Base-by-base conservation (phyloP, 306 rosid species). In the Cyclanthera cordifolia region DNA sequence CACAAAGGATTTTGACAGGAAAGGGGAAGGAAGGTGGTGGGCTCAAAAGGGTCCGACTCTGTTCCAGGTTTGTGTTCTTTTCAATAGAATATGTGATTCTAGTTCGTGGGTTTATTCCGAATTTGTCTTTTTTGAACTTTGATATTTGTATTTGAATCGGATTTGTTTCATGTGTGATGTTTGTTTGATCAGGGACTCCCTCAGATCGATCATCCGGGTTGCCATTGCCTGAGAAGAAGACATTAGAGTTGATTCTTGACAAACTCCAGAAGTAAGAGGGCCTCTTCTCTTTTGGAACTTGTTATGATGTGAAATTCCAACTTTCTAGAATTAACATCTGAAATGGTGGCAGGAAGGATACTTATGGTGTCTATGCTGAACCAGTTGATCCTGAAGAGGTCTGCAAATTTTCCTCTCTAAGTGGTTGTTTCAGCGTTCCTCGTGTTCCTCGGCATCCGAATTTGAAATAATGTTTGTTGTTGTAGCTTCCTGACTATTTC, bases 301-400 rank as follows among this genome's bases (percentile, higher is more conserved):
- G 34, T 53, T 50, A 46, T 57, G 55, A 43, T 60, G 30, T 34
- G 47, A 30, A 57, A 34, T 72, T 37, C 53, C 51, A 24, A 4
- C 21, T 70, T 60, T 48, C 69, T 74, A 28, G 79, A 67, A 74
- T 53, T 60, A 27, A 68, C 55, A 39, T 79, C 52, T 77, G 53
- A 55, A 64, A 50, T 70, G 76, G 71, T 90, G 84, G 81, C 96
- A 94, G 99, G 97, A 90, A 90, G 79, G 99, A 94, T 63, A 88
- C 93, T 0, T 94, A 94, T 51, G 95, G 97, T 64, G 99, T 94
- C 34, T 94, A 83, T 76, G 97, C 99, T 10, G 99, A 94, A 53
- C 97, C 99, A 5, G 99, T 90, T 74, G 99, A 94, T 85, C 97
- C 95, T 13, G 97, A 94, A 73, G 99, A 94, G 95, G 99, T 93